Evolutionary conservation across 306 rosid species (phyloP).

Genomic region (Dryas octopetala): DNA sequence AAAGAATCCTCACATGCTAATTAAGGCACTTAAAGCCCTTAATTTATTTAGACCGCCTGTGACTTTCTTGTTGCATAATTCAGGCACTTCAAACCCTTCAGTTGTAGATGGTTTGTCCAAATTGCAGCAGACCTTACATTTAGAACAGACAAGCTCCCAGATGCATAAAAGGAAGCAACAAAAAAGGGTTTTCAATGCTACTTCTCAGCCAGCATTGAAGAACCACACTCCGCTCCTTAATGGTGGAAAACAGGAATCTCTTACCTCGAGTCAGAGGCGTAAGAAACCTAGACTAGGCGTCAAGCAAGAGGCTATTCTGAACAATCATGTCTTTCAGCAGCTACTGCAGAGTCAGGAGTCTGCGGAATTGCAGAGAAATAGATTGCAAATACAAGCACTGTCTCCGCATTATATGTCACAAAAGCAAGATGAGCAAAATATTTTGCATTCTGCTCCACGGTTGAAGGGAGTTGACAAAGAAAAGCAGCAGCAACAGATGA

Average conservation of each 20-base stretch:
- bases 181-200: not conserved
- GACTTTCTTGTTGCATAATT: not conserved
- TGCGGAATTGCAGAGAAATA: slow-evolving; percentile 24
- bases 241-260: slow-evolving; percentile 16
- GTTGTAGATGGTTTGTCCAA: slow-evolving; percentile 13
- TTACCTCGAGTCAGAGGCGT: not conserved
- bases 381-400: slow-evolving; percentile 24
- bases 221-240: slow-evolving; percentile 5
- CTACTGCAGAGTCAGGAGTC: slow-evolving; percentile 30
- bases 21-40: not conserved
- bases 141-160: slow-evolving; percentile 4
- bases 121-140: slow-evolving; percentile 12
- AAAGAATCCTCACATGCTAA: not conserved
- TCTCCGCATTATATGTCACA: slow-evolving; percentile 28
- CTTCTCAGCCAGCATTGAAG: slow-evolving; percentile 7
- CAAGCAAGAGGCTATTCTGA: slow-evolving; percentile 7
- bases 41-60: not conserved
- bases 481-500: slow-evolving; percentile 32
- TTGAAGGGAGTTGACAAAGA: slow-evolving; percentile 16
- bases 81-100: slow-evolving; percentile 3
- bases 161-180: slow-evolving; percentile 21
- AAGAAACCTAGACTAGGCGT: slow-evolving; percentile 29
- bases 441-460: slow-evolving; percentile 18
- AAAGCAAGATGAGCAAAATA: not conserved
- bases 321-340: slow-evolving; percentile 25